These are phyloP conservation scores for Voacanga thouarsii DNA, from an alignment of 257 asterid genomes.

Conservation along the genomic window DNA sequence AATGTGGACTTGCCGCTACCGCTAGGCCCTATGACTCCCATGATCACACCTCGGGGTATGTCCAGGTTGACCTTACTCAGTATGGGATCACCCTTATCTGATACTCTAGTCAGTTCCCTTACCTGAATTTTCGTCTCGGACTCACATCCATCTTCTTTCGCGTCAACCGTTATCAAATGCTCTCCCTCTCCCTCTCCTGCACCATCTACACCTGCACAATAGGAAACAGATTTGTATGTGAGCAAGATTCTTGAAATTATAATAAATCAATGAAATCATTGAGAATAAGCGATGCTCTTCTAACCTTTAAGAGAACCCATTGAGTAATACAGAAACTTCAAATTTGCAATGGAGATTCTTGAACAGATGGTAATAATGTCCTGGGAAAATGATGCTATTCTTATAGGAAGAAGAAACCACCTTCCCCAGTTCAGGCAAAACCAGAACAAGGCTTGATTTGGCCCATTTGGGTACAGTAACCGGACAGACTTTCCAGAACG, in stretches of 20 bases:
- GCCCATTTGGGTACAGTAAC: background rate
- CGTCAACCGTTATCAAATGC: conserved; percentile 35
- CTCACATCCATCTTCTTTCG: conserved; percentile 15
- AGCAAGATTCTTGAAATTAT: background rate
- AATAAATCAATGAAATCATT: background rate
- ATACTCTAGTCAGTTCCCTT: conserved; percentile 41
- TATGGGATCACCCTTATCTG: conserved; percentile 46
- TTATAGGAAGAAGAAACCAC: background rate
- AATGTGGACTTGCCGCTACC: conserved; percentile 82
- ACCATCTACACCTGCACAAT: conserved; percentile 24
- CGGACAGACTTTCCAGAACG: background rate
- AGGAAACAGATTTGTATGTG: background rate
- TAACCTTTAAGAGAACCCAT: conserved; percentile 19
- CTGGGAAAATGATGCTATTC: background rate
- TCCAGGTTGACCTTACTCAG: conserved; percentile 51
- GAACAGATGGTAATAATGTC: background rate
- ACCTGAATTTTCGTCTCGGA: conserved; percentile 48
- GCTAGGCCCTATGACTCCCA: conserved; percentile 84
- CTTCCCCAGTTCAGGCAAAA: background rate
- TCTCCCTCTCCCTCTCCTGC: conserved; percentile 26
- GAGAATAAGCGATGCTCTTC: background rate
- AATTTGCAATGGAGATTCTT: background rate
- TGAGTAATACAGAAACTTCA: background rate
- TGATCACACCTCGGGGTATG: conserved; percentile 59
- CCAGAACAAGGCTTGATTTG: background rate